phyloP scores from a whole-genome alignment of 2,329 filamentous ascomycete species.

The Alternaria triticina region DNA sequence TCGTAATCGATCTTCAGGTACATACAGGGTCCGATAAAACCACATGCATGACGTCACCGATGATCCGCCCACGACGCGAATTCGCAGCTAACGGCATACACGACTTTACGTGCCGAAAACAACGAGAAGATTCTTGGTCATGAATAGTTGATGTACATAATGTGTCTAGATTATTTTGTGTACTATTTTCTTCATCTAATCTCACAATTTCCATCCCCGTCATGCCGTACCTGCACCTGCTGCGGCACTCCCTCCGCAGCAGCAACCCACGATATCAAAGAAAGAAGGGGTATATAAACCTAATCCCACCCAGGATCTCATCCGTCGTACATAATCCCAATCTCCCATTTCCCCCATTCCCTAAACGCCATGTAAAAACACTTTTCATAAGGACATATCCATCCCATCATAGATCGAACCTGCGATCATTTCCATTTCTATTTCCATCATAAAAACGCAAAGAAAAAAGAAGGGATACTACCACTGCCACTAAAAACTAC shows the following conservation, averaged over 20 bases:
- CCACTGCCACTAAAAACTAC: conserved; percentile 33
- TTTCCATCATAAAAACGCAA: background rate
- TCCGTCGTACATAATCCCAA: background rate
- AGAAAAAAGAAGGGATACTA: background rate
- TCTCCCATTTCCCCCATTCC: background rate
- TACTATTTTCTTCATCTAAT: background rate
- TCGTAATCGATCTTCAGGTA: background rate
- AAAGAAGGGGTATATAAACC: conserved; percentile 9
- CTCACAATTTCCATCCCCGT: background rate
- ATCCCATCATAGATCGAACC: conserved; percentile 8
- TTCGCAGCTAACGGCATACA: background rate
- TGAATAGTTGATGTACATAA: no score
- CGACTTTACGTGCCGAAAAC: background rate
- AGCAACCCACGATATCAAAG: background rate
- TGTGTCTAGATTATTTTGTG: background rate
- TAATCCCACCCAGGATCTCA: background rate
- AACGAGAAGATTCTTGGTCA: background rate
- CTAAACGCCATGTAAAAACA: conserved; percentile 5
- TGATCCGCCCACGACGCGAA: background rate
- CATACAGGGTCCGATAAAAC: background rate
- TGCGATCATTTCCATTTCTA: background rate
- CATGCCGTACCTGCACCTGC: background rate
- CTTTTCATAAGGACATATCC: conserved; percentile 29
- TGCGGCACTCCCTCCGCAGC: background rate
- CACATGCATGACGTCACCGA: conserved; percentile 1